These are phyloP conservation scores for Capronia epimyces DNA, from an alignment of 2,329 filamentous ascomycete genomes.

Conservation along the genomic window DNA sequence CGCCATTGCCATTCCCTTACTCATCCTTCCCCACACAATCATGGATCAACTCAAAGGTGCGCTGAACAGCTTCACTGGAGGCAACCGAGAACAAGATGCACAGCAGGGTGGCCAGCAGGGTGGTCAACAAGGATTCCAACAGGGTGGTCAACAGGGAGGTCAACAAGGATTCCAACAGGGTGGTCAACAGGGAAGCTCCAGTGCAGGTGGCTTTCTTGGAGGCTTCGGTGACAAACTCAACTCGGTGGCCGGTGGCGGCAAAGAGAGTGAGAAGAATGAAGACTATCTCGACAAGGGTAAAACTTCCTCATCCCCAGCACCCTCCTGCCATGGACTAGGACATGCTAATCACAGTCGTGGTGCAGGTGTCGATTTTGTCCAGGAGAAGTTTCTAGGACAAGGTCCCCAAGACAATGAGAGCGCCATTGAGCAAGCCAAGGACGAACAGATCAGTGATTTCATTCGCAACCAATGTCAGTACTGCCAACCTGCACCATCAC, in stretches of 20 bases:
- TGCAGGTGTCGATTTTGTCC: conserved; percentile 68
- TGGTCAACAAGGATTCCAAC: conserved; percentile 20
- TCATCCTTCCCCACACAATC: background rate
- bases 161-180: conserved; percentile 4
- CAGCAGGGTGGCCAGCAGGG: conserved; percentile 13
- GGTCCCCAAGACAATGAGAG: conserved; percentile 67
- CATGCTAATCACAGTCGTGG: conserved; percentile 1
- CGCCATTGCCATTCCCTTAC: background rate
- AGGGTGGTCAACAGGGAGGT: conserved; percentile 22
- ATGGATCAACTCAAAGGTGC: conserved; percentile 29
- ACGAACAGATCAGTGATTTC: conserved; percentile 69
- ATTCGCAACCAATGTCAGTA: conserved; percentile 51
- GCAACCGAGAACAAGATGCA: conserved; percentile 15
- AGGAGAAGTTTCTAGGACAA: conserved; percentile 66
- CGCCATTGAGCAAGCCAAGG: conserved; percentile 75
- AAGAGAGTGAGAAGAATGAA: conserved; percentile 73
- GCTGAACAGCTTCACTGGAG: conserved; percentile 25
- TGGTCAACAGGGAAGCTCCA: conserved; percentile 27
- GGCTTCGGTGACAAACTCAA: conserved; percentile 68
- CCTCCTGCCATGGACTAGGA: background rate
- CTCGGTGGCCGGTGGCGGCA: conserved; percentile 64
- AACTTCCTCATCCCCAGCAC: conserved; percentile 3
- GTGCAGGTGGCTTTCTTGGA: conserved; percentile 43
- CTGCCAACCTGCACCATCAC: background rate
- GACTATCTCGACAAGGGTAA: conserved; percentile 76